phyloP scores from a whole-genome alignment of 768 basidiomycete genomes.

The Cystoderma amianthinum region DNA sequence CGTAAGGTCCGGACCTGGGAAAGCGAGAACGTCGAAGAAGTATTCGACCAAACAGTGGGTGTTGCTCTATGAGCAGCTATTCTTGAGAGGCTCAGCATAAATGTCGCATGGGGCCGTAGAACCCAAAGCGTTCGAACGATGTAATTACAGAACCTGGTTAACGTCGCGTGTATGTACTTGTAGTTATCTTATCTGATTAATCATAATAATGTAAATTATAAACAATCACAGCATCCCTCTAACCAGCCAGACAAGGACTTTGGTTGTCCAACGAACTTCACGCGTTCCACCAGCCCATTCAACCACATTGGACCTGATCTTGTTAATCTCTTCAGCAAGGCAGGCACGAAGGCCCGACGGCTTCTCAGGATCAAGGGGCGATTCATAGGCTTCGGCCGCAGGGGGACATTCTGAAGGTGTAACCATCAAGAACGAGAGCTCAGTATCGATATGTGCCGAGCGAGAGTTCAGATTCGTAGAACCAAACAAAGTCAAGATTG shows the following conservation, averaged over 20 bases:
- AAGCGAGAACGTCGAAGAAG: neutral
- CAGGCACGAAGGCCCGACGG: slow-evolving; percentile 32
- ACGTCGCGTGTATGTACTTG: too few relatives aligned
- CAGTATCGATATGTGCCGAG: slow-evolving; percentile 85
- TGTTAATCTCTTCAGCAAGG: slow-evolving; percentile 47
- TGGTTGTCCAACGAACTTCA: slow-evolving; percentile 57
- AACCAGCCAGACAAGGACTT: slow-evolving; percentile 53
- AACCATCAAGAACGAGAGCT: slow-evolving; percentile 81
- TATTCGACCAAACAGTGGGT: too few relatives aligned
- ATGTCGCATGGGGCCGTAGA: neutral
- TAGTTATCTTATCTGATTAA: neutral
- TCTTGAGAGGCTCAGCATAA: neutral
- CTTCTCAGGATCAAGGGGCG: slow-evolving; percentile 1
- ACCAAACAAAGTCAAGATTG: slow-evolving; percentile 79
- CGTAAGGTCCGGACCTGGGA: neutral
- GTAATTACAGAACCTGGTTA: too few relatives aligned
- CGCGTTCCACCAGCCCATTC: slow-evolving; percentile 58
- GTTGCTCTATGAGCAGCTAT: neutral
- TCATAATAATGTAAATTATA: neutral
- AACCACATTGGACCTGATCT: slow-evolving; percentile 38
- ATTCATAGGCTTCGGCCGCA: neutral
- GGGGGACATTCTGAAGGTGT: slow-evolving; percentile 58
- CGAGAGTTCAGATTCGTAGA: slow-evolving; percentile 94
- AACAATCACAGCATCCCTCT: slow-evolving; percentile 57
- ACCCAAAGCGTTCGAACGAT: too few relatives aligned